Conservation (phyloP, 2,329 filamentous ascomycete genomes). For the Colletotrichum navitas region DNA sequence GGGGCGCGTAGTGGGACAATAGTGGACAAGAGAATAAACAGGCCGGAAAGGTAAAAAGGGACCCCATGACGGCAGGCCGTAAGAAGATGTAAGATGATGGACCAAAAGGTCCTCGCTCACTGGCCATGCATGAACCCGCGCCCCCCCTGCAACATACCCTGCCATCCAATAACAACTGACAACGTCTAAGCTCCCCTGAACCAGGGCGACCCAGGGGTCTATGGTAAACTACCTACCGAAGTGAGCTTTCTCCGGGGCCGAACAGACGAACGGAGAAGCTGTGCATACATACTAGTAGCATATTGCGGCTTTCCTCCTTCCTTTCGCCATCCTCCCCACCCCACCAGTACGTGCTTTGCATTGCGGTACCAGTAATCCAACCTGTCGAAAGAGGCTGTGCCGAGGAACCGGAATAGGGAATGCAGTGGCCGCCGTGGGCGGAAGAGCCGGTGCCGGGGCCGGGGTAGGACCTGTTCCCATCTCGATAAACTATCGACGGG, state of each 20-base stretch:
- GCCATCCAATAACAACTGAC: slow-evolving; percentile 2
- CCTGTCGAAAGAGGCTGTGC: slow-evolving; percentile 18
- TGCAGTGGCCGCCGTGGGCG: too few relatives aligned
- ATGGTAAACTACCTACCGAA: background rate
- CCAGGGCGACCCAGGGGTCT: background rate
- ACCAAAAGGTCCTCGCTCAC: background rate
- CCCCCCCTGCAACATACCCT: slow-evolving; percentile 14
- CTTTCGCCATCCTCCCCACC: background rate
- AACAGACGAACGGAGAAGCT: background rate
- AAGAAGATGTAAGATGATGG: slow-evolving; percentile 7
- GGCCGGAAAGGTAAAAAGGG: background rate
- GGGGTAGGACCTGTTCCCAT: too few relatives aligned
- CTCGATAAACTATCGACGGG: too few relatives aligned
- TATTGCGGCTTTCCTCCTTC: too few relatives aligned
- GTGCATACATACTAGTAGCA: too few relatives aligned
- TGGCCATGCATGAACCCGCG: background rate
- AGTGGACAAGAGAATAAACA: background rate
- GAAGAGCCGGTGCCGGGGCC: too few relatives aligned
- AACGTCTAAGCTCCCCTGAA: slow-evolving; percentile 12
- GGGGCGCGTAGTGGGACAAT: background rate
- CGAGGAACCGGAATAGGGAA: background rate
- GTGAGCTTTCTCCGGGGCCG: slow-evolving; percentile 6
- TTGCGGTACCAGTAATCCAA: background rate
- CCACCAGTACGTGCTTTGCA: background rate
- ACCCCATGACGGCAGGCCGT: background rate